Conservation (phyloP, 2,329 filamentous ascomycete genomes). For the Penicillium hordei region DNA sequence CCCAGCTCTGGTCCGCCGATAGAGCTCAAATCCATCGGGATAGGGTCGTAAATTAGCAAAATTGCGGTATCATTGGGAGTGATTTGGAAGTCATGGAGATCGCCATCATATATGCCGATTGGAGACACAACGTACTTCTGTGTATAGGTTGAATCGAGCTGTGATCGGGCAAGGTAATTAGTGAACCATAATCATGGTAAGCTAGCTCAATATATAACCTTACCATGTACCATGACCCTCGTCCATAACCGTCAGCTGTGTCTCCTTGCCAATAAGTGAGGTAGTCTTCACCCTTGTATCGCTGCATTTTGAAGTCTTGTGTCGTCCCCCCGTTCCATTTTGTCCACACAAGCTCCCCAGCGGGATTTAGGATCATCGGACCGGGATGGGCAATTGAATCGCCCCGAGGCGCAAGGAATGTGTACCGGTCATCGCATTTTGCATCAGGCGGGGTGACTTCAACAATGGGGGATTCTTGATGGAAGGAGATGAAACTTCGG, state of each 20-base stretch:
- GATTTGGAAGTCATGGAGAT: conserved; percentile 49
- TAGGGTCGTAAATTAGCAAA: conserved; percentile 43
- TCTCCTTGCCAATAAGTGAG: conserved; percentile 53
- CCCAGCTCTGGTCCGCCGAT: conserved; percentile 40
- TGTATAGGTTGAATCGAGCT: conserved; percentile 34
- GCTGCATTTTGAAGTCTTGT: conserved; percentile 50
- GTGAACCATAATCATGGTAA: neutral
- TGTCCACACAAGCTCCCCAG: conserved; percentile 33
- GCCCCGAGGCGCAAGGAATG: conserved; percentile 34
- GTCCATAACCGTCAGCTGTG: conserved; percentile 48
- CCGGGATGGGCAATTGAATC: conserved; percentile 37
- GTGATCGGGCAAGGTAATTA: neutral
- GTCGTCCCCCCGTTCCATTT: conserved; percentile 39
- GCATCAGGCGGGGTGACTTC: conserved; percentile 26
- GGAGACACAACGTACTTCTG: conserved; percentile 27
- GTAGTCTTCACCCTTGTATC: conserved; percentile 46
- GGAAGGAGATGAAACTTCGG: conserved; percentile 30
- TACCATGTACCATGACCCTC: conserved; percentile 33
- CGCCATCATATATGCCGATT: conserved; percentile 25
- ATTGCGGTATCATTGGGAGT: conserved; percentile 45
- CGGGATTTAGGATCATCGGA: conserved; percentile 41
- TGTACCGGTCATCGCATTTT: conserved; percentile 32
- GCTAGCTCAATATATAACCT: conserved; percentile 29
- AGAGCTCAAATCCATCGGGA: conserved; percentile 41
- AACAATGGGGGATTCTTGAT: conserved; percentile 29